Percentiles rank a stretch among this genome's conserved stretches.
phyloP scores from a whole-genome alignment of 345 rosid genomes.

The Noccaea caerulescens region DNA sequence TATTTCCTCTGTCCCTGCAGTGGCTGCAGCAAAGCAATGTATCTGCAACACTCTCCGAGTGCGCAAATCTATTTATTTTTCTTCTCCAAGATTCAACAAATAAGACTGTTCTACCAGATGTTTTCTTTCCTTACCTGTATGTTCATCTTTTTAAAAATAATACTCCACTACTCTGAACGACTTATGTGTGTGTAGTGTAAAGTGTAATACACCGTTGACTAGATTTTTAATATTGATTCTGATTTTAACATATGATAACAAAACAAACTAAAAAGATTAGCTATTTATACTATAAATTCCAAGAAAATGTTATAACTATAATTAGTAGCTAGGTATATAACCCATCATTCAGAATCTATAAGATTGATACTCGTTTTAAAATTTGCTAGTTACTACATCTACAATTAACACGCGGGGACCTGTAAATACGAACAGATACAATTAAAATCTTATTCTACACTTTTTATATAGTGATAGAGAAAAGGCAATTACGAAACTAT shows the following conservation, averaged over 20 bases:
- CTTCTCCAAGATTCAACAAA: neutral
- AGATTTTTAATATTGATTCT: neutral
- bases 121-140: neutral
- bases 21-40: constrained; percentile 23
- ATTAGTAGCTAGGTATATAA: neutral
- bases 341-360: neutral
- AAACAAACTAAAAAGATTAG: neutral
- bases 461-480: neutral
- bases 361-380: neutral
- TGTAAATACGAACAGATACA: neutral
- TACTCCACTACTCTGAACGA: no score
- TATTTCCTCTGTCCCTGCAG: constrained; percentile 28
- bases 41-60: constrained; percentile 45
- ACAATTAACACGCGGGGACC: neutral
- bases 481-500: no score
- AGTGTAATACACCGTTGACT: neutral
- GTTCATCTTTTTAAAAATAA: neutral
- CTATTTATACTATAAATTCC: neutral
- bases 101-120: neutral
- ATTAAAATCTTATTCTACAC: neutral
- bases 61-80: constrained; percentile 16
- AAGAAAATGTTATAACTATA: neutral
- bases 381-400: neutral
- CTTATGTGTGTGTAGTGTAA: no score
- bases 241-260: neutral